These are phyloP conservation scores for Kwoniella sp. DNA, from an alignment of 768 basidiomycete species.

Conservation along the genomic window DNA sequence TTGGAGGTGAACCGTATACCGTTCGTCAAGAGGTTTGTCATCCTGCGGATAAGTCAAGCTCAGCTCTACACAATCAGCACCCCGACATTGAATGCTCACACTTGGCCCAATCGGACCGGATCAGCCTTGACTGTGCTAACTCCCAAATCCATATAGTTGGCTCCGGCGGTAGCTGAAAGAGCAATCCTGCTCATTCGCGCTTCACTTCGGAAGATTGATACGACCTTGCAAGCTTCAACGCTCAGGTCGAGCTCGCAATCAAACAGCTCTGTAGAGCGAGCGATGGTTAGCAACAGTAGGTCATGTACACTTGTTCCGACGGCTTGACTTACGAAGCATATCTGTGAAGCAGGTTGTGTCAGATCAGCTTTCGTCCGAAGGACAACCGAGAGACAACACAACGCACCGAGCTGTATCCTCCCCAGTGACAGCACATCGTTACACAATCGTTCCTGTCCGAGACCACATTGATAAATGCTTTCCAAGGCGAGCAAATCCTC, in stretches of 20 bases:
- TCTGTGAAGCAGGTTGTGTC: no score
- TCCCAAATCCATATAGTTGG: constrained; percentile 35
- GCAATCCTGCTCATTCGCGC: constrained; percentile 50
- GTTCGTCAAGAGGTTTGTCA: constrained; percentile 50
- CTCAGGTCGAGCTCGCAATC: constrained; percentile 40
- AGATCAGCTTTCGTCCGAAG: no score
- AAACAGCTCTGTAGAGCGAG: constrained; percentile 38
- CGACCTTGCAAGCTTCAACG: constrained; percentile 43
- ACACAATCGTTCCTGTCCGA: constrained; percentile 50
- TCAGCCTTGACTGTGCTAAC: constrained; percentile 46
- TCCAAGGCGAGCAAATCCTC: constrained; percentile 47
- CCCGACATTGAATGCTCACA: constrained; percentile 25
- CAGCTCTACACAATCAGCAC: no score
- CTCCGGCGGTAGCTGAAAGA: constrained; percentile 44
- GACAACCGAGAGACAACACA: not conserved
- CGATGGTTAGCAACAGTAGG: no score
- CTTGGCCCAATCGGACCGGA: constrained; percentile 50
- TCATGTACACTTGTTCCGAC: constrained; percentile 27
- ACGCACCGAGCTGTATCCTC: constrained; percentile 49
- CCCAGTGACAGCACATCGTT: constrained; percentile 53
- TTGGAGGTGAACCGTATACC: constrained; percentile 51
- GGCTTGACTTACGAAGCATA: constrained; percentile 23
- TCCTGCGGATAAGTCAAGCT: constrained; percentile 13
- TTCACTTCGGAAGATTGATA: constrained; percentile 52
- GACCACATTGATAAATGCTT: constrained; percentile 50